Evolutionary conservation across 208 protist genomes (phyloP).

Genomic region (Wallacemonas sp.): DNA sequence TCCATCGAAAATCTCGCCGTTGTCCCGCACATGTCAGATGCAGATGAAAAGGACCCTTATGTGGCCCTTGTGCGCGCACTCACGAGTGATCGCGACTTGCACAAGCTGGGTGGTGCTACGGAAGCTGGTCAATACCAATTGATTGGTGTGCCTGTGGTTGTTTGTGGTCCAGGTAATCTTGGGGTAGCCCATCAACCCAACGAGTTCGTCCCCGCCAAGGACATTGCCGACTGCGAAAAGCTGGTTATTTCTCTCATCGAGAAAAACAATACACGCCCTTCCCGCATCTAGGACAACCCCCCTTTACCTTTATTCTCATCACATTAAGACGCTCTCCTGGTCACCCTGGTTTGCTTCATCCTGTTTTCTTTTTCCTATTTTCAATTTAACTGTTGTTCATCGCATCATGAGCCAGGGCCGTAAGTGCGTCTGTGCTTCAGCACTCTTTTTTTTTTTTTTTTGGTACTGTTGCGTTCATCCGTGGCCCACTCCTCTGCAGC

Average conservation of each 20-base stretch:
- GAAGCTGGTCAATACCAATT: slow-evolving; percentile 52
- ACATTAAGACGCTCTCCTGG: too few species aligned
- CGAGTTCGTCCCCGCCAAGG: slow-evolving; percentile 49
- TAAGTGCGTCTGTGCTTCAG: too few species aligned
- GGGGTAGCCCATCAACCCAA: slow-evolving; percentile 52
- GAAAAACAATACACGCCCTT: slow-evolving; percentile 30
- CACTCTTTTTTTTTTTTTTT: too few species aligned
- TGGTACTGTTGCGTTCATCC: too few species aligned
- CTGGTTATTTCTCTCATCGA: slow-evolving; percentile 30
- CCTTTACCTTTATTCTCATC: too few species aligned
- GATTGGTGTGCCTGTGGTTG: slow-evolving; percentile 49
- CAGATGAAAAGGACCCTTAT: slow-evolving; percentile 42
- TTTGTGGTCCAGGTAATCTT: slow-evolving; percentile 53
- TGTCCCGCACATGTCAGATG: slow-evolving; percentile 21
- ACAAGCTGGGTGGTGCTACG: slow-evolving; percentile 38
- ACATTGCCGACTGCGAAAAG: slow-evolving; percentile 40
- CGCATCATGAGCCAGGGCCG: too few species aligned
- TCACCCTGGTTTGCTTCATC: too few species aligned
- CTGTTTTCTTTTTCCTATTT: too few species aligned
- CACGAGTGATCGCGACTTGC: slow-evolving; percentile 34
- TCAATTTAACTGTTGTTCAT: neutral
- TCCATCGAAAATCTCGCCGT: slow-evolving; percentile 29
- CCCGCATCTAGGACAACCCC: too few species aligned
- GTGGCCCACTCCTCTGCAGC: too few species aligned
- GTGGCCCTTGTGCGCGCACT: slow-evolving; percentile 31